Conservation (phyloP, 805 yeast genomes). For the Candida loeiensis region DNA sequence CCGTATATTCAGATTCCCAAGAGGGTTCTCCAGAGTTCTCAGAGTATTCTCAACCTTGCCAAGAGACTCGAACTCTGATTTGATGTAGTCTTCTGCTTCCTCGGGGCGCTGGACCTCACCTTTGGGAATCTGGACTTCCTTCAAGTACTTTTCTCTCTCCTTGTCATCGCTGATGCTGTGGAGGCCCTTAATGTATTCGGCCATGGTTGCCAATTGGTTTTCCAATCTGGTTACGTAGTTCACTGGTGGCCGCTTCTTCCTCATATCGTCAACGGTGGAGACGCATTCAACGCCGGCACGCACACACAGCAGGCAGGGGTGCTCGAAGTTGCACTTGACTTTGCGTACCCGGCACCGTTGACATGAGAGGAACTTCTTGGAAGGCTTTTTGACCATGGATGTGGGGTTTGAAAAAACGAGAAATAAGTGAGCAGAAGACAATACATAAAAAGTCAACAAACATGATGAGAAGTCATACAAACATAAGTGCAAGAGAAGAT, state of each 20-base stretch:
- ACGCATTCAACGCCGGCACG: slow-evolving; percentile 44
- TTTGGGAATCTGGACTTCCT: not conserved
- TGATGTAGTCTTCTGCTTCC: not conserved
- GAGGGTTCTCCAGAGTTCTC: no score
- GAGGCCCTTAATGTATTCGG: not conserved
- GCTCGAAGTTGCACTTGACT: slow-evolving; percentile 47
- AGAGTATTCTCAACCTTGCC: no score
- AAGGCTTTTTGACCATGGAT: slow-evolving; percentile 1
- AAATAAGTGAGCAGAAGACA: no score
- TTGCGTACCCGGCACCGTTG: slow-evolving; percentile 41
- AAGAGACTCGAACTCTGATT: not conserved
- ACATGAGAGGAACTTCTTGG: slow-evolving; percentile 18
- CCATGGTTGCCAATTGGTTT: slow-evolving; percentile 5
- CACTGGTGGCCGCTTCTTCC: slow-evolving; percentile 49
- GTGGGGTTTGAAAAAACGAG: not conserved
- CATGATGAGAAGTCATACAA: no score
- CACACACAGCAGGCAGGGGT: slow-evolving; percentile 48
- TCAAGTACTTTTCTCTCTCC: not conserved
- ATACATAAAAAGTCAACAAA: no score
- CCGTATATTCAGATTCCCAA: no score
- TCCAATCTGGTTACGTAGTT: slow-evolving; percentile 48
- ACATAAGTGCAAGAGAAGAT: no score
- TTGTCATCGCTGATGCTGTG: not conserved
- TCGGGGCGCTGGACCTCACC: not conserved
- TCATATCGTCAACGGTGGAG: slow-evolving; percentile 44